Evolutionary conservation across 2,329 filamentous ascomycete species (phyloP).

Genomic region (Diaporthe batatas): DNA sequence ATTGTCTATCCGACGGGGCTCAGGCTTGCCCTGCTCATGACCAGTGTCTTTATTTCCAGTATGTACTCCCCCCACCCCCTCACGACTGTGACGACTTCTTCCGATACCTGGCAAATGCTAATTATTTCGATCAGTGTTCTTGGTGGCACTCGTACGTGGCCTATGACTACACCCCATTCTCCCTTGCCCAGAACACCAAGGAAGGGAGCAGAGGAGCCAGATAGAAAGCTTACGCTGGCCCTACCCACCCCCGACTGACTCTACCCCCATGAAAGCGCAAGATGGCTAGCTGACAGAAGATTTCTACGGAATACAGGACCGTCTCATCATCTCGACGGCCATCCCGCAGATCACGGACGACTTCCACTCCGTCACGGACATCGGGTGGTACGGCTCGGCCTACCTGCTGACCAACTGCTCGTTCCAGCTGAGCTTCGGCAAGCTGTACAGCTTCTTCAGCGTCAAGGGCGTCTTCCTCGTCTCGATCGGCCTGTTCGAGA

Average conservation of each 20-base stretch:
- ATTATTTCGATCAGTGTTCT: constrained; percentile 49
- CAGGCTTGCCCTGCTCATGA: constrained; percentile 50
- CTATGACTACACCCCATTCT: too few species aligned
- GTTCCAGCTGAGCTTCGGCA: constrained; percentile 57
- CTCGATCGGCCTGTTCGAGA: constrained; percentile 53
- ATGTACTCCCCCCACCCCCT: neutral
- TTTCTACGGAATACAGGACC: constrained; percentile 45
- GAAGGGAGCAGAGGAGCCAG: neutral
- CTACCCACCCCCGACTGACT: too few species aligned
- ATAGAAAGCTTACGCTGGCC: neutral
- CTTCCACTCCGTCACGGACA: constrained; percentile 54
- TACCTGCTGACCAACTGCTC: constrained; percentile 54
- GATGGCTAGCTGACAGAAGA: neutral
- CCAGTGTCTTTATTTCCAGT: constrained; percentile 51
- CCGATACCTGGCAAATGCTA: neutral
- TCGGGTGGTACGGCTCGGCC: constrained; percentile 57
- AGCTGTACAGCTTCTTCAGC: constrained; percentile 55
- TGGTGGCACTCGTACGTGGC: constrained; percentile 51
- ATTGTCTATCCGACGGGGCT: constrained; percentile 52
- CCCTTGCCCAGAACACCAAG: neutral
- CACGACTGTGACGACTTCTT: neutral
- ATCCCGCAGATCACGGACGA: constrained; percentile 56
- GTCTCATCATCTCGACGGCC: constrained; percentile 55
- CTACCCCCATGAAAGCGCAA: neutral
- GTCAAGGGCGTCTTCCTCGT: constrained; percentile 52